Percentiles rank a stretch among this genome's conserved stretches.
Conservation (phyloP, 2,329 filamentous ascomycete species). For the Ophiosphaerella herpotricha region DNA sequence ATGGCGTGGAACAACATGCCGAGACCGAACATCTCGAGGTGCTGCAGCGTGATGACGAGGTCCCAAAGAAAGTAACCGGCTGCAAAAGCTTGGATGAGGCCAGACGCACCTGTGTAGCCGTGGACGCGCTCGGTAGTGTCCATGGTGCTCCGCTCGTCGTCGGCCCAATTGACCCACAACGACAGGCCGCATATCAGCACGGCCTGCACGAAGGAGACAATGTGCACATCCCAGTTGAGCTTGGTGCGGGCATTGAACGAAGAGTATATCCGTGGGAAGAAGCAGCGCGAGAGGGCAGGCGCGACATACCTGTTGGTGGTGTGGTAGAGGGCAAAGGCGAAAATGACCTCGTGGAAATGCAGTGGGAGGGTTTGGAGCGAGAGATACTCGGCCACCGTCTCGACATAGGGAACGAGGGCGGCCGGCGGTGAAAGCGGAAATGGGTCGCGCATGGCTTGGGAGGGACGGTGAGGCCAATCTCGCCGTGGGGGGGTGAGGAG, state of each 20-base stretch:
- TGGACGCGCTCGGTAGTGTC: constrained; percentile 71
- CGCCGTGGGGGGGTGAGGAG: constrained; percentile 7
- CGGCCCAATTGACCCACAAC: constrained; percentile 70
- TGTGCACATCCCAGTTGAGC: constrained; percentile 84
- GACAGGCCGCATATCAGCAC: constrained; percentile 72
- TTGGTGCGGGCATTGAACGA: constrained; percentile 65
- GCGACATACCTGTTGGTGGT: constrained; percentile 69
- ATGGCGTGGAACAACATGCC: constrained; percentile 79
- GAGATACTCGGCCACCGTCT: constrained; percentile 67
- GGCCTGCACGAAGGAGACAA: constrained; percentile 82
- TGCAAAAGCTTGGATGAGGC: constrained; percentile 76
- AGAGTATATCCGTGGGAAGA: constrained; percentile 69
- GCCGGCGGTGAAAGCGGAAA: constrained; percentile 67
- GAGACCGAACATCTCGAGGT: constrained; percentile 74
- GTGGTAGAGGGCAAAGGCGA: constrained; percentile 70
- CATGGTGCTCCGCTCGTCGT: constrained; percentile 71
- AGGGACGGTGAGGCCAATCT: constrained; percentile 6
- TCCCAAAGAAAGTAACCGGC: constrained; percentile 88
- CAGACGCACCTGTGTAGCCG: constrained; percentile 74
- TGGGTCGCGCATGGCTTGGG: constrained; percentile 68
- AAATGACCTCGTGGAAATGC: constrained; percentile 77
- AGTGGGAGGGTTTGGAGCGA: constrained; percentile 69
- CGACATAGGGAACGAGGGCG: constrained; percentile 58
- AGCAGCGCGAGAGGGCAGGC: constrained; percentile 64
- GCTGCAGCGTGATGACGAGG: constrained; percentile 68